Percentiles rank a stretch among this genome's conserved stretches.
These are phyloP conservation scores for Cutaneotrichosporon dermatis DNA, from an alignment of 1,284 basidiomycete genomes.

Conservation along the genomic window DNA sequence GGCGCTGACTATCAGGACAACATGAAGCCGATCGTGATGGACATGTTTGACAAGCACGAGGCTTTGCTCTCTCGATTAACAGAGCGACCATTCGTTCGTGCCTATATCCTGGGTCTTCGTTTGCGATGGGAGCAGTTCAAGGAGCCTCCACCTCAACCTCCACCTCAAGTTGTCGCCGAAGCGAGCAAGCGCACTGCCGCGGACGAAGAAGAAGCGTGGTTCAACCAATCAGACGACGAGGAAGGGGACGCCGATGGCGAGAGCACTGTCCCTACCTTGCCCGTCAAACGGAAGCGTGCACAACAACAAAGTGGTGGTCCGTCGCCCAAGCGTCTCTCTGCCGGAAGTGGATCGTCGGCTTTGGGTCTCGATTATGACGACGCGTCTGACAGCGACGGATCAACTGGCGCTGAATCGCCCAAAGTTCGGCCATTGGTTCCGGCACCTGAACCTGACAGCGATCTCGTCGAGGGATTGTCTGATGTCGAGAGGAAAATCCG, in stretches of 20 bases:
- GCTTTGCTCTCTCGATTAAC: constrained; percentile 63
- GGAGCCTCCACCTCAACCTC: constrained; percentile 63
- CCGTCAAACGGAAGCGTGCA: constrained; percentile 30
- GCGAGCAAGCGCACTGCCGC: constrained; percentile 55
- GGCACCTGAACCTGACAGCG: constrained; percentile 14
- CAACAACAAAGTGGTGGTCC: constrained; percentile 13
- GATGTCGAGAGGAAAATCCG: constrained; percentile 53
- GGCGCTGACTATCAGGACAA: constrained; percentile 63
- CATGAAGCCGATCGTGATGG: constrained; percentile 73
- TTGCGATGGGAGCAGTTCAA: constrained; percentile 86
- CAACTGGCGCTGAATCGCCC: constrained; percentile 27
- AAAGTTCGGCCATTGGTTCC: constrained; percentile 1
- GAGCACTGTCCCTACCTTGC: constrained; percentile 2
- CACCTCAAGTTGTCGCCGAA: constrained; percentile 52
- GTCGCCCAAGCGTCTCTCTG: constrained; percentile 11
- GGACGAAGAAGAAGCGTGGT: constrained; percentile 76
- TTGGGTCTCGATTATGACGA: constrained; percentile 48
- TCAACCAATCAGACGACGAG: constrained; percentile 66
- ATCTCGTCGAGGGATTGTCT: constrained; percentile 42
- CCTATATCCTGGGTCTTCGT: constrained; percentile 56
- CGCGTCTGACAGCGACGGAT: constrained; percentile 45
- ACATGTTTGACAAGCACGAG: constrained; percentile 76
- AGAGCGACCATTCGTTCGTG: constrained; percentile 45
- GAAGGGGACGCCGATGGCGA: constrained; percentile 14
- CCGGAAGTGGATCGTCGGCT: constrained; percentile 11